Percentiles rank a stretch among this genome's conserved stretches.
Conservation (phyloP, 2,329 filamentous ascomycete genomes). For the Penicillium italicum region DNA sequence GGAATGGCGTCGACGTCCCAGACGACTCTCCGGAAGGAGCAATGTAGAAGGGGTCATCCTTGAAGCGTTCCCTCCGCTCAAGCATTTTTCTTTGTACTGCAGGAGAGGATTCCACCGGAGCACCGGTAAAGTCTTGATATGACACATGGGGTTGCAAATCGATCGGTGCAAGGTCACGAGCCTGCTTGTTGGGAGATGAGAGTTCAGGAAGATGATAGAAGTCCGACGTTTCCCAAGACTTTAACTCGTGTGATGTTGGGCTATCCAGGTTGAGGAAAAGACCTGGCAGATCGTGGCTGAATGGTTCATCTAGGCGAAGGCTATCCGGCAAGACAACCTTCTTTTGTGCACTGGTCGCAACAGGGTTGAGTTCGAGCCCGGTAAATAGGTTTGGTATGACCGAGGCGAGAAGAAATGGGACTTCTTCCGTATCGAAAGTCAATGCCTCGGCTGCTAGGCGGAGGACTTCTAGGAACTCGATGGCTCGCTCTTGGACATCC, state of each 20-base stretch:
- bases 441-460: constrained; percentile 78
- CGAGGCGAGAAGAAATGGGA: constrained; percentile 81
- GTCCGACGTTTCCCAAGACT: constrained; percentile 15
- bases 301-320: constrained; percentile 74
- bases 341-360: constrained; percentile 73
- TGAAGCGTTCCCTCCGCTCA: constrained; percentile 76
- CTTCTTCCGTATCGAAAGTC: constrained; percentile 48
- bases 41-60: constrained; percentile 96
- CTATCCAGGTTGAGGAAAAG: constrained; percentile 60
- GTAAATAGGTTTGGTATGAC: constrained; percentile 84
- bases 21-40: constrained; percentile 51
- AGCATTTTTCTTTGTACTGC: constrained; percentile 70
- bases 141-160: constrained; percentile 29
- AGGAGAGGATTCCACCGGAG: constrained; percentile 63
- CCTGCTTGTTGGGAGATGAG: constrained; percentile 16
- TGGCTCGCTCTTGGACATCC: constrained; percentile 90
- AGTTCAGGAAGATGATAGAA: constrained; percentile 41
- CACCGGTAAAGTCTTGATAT: constrained; percentile 34
- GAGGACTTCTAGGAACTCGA: constrained; percentile 87
- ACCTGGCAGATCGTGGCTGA: constrained; percentile 68
- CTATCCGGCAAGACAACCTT: constrained; percentile 78
- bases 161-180: constrained; percentile 18
- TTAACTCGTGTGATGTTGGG: constrained; percentile 28
- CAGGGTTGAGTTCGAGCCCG: constrained; percentile 86
- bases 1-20: constrained; percentile 70